Conservation (phyloP, 2,329 filamentous ascomycete species). For the Pseudogymnoascus sp. region DNA sequence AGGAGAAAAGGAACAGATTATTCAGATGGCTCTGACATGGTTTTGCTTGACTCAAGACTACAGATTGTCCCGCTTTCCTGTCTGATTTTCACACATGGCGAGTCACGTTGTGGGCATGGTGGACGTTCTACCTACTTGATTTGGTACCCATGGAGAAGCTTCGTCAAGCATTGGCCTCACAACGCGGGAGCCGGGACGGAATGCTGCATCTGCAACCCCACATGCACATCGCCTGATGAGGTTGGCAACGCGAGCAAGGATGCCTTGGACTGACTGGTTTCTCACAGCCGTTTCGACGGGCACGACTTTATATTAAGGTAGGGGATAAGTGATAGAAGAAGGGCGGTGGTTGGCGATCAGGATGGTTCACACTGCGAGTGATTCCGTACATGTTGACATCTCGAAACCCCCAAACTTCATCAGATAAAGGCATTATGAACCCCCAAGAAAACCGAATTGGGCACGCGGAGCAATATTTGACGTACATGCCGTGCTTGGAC, state of each 20-base stretch:
- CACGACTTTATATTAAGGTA: conserved; percentile 4
- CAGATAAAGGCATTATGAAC: background rate
- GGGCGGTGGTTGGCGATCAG: background rate
- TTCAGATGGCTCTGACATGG: background rate
- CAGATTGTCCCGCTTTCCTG: background rate
- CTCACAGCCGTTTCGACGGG: conserved; percentile 6
- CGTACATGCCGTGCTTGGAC: conserved; percentile 4
- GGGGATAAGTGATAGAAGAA: background rate
- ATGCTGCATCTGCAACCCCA: conserved; percentile 7
- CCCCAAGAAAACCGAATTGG: background rate
- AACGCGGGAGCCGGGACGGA: conserved; percentile 4
- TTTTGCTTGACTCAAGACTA: background rate
- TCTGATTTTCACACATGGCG: background rate
- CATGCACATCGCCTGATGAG: conserved; percentile 6
- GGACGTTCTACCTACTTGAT: background rate
- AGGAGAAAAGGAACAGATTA: background rate
- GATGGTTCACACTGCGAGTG: background rate
- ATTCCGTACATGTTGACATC: background rate
- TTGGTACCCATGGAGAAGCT: background rate
- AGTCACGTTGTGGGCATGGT: conserved; percentile 1
- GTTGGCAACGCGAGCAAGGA: background rate
- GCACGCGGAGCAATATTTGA: background rate
- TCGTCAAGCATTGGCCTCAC: conserved; percentile 6
- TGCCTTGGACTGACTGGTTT: background rate
- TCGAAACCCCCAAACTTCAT: conserved; percentile 2